A percentile compares a stretch with the other conserved stretches of the same genome.
Evolutionary conservation across 192 early-diverging fungal genomes (phyloP).

Genomic region (Entomortierella beljakovae): DNA sequence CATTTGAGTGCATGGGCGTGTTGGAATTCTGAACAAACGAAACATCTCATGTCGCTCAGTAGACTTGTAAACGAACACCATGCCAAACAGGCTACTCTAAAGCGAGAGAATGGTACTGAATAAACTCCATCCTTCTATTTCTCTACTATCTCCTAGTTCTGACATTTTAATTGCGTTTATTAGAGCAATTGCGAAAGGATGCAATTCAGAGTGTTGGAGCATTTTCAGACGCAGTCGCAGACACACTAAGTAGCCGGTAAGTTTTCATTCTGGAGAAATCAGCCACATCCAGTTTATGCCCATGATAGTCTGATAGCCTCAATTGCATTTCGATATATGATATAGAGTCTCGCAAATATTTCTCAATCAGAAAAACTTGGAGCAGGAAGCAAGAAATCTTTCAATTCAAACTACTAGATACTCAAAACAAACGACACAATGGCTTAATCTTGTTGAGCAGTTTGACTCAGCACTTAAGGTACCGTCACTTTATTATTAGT

Average conservation of each 20-base stretch:
- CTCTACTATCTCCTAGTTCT: neutral
- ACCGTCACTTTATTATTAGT: no score
- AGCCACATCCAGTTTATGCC: no score
- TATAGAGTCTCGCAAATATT: conserved; percentile 70
- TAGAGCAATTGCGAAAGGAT: conserved; percentile 72
- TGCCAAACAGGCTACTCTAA: conserved; percentile 63
- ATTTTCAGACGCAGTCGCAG: conserved; percentile 70
- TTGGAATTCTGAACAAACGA: neutral
- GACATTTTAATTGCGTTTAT: neutral
- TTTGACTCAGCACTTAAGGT: conserved; percentile 87
- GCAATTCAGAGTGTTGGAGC: conserved; percentile 59
- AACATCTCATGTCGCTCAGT: conserved; percentile 48
- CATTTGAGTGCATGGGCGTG: no score
- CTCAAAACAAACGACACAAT: conserved; percentile 77
- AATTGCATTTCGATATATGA: neutral
- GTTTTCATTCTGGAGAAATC: neutral
- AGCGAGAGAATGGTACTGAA: conserved; percentile 69
- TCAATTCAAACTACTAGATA: conserved; percentile 61
- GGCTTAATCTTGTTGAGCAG: conserved; percentile 79
- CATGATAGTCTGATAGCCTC: neutral
- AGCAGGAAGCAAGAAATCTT: conserved; percentile 67
- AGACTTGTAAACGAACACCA: conserved; percentile 69
- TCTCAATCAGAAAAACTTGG: conserved; percentile 72
- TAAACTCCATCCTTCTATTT: no score
- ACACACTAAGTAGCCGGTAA: conserved; percentile 68